Percentiles rank a stretch among this genome's conserved stretches.
These are phyloP conservation scores for Globisporangium radiosum DNA, from an alignment of 352 stramenopile species.

Conservation along the genomic window DNA sequence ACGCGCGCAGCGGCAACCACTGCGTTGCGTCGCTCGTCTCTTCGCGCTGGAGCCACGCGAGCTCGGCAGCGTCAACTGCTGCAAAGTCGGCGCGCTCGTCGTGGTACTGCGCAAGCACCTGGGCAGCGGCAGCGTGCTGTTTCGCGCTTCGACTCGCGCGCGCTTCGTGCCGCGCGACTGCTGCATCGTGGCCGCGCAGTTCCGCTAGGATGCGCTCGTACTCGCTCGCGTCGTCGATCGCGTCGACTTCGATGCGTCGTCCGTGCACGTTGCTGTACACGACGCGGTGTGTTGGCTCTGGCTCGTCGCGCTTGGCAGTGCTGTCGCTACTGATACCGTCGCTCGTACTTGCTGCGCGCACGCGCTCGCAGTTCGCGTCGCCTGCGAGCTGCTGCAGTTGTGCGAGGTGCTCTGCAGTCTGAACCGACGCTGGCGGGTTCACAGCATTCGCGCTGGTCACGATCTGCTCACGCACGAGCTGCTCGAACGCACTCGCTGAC, in stretches of 20 bases:
- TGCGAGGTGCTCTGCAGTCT: conserved; percentile 26
- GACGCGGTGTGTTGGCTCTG: background rate
- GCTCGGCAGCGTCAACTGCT: conserved; percentile 16
- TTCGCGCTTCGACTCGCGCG: conserved; percentile 23
- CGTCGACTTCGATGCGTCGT: conserved; percentile 59
- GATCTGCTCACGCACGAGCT: conserved; percentile 15
- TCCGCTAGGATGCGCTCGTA: conserved; percentile 75
- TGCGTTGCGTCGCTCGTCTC: conserved; percentile 32
- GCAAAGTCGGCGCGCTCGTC: conserved; percentile 58
- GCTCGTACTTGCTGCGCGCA: too few species aligned
- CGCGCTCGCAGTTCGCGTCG: background rate
- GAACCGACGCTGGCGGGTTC: conserved; percentile 28
- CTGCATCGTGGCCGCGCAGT: conserved; percentile 43
- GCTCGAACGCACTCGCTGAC: conserved; percentile 10
- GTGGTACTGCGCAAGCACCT: conserved; percentile 21
- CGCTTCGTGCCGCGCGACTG: conserved; percentile 21
- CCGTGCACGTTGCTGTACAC: conserved; percentile 79
- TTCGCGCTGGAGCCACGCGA: conserved; percentile 41
- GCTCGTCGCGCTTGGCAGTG: background rate
- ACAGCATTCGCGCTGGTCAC: conserved; percentile 15
- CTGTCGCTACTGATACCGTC: background rate
- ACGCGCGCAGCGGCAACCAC: conserved; percentile 49
- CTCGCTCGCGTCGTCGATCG: conserved; percentile 49
- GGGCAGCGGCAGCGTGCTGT: conserved; percentile 16
- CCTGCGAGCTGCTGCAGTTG: conserved; percentile 27